Base-by-base conservation (phyloP, 768 basidiomycete species). In the Tephrocybe sp. region DNA sequence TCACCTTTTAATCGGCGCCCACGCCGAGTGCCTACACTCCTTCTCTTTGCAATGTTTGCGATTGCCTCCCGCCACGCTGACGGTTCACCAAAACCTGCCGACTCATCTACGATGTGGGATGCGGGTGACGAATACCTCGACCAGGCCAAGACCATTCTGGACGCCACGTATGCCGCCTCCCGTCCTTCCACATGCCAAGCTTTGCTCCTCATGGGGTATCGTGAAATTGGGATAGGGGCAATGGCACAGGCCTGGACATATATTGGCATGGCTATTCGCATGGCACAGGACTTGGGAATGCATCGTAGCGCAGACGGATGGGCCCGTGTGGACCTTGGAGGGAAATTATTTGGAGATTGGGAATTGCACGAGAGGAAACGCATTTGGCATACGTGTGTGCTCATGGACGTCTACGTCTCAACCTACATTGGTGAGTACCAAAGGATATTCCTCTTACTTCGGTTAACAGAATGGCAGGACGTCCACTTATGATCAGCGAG, bases 161-260 rank as follows among this genome's bases (percentile, higher is more conserved):
- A 88, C 65, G 69, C 70, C 34, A 76, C 81, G 1, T 90, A 90
- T 58, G 82, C 87, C 1, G 79, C 79, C n/a, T 86, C 87, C 3
- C 79, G 83, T 15, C 77, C 88, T 4, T 80, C 83, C 10, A 93
- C 88, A 0, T 85, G 85, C 41, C 90, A 93, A 62, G 84, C 91
- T 4, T 69, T 94, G 17, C 74, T 95, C 9, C 76, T 95, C 9
- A 78, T 93, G 70, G 87, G 86, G 6, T 93, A 88, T 62, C 78
- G 92, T 7, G 91, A 95, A 67, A 79, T 92, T 36, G 93, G 93
- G 2, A 88, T 93, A 52, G 93, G 90, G 39, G 83, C 89, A 15
- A 95, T 93, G 91, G 86, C 87, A 7, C 83, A 87, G 66, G 86
- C 89, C 26, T 95, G 92, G 93, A 78, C 84, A 9, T 91, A 87